Base-by-base conservation (phyloP, 2,329 filamentous ascomycete species). In the Pseudogymnoascus sp. region DNA sequence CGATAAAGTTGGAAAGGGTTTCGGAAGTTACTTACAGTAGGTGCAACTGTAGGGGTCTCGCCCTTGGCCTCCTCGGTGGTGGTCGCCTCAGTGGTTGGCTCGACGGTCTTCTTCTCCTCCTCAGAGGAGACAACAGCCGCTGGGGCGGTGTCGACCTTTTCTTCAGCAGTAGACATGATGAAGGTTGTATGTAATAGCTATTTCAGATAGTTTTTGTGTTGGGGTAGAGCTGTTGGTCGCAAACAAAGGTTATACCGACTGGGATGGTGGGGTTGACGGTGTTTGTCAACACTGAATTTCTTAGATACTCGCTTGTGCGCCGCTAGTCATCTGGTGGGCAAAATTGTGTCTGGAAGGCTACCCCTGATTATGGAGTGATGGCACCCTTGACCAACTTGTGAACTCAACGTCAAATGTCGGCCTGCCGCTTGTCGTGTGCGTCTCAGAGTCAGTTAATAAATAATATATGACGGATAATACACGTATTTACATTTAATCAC, bases 41-140 rank as follows among this genome's bases (percentile, higher is more conserved):
- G 6, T 47, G 40, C 44, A 5, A 62, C 61, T 50, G 26, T 33
- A 38, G 29, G 35, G 38, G 59, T 42, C 59, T 61, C 59, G 35
- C 26, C 59, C 59, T 61, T 76, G 60, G 67, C 68, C 69, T 76
- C 76, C 66, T 75, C 74, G 62, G 76, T 73, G 59, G 73, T 72
- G 63, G 72, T 73, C 70, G 47, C 35, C 47, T 61, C 62, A 62
- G 40, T 26, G 61, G 61, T 50, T 8, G 61, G 37, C 59, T 76
- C 73, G 24, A 74, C 72, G 59, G 61, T 50, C 72, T 72, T 76
- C 74, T 77, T 77, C 77, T 78, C 78, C 77, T 78, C 78, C 71
- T 79, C 78, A 74, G 79, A 78, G 38, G 59, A 26, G 69, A 79
- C 78, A 68, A 76, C 77, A 70, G 73, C 72, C 63, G 61, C 61